Evolutionary conservation across 768 basidiomycete genomes (phyloP).

Genomic region (Panus rudis): DNA sequence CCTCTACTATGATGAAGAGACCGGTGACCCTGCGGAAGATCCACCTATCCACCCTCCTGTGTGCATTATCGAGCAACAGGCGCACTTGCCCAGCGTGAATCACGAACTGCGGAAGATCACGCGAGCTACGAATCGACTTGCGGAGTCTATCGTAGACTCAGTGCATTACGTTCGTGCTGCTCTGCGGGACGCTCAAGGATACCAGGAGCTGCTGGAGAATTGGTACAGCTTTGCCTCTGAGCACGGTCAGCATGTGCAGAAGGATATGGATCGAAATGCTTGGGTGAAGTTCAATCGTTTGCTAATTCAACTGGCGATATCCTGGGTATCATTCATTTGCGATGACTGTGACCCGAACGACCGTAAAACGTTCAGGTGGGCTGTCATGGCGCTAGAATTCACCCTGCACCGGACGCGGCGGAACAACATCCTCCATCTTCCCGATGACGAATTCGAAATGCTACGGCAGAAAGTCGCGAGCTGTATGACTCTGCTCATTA

Average conservation of each 20-base stretch:
- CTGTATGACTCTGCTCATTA: slow-evolving; percentile 95
- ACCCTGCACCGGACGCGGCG: slow-evolving; percentile 82
- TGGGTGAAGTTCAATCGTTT: slow-evolving; percentile 74
- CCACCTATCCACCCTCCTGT: slow-evolving; percentile 32
- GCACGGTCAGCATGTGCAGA: slow-evolving; percentile 85
- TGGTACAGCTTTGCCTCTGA: slow-evolving; percentile 98
- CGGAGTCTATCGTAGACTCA: slow-evolving; percentile 89
- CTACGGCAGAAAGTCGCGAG: slow-evolving; percentile 87
- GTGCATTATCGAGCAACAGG: slow-evolving; percentile 73
- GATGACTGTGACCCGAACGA: slow-evolving; percentile 97
- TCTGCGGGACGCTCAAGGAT: slow-evolving; percentile 49
- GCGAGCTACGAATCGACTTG: slow-evolving; percentile 83
- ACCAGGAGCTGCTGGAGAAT: slow-evolving; percentile 83
- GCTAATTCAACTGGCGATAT: slow-evolving; percentile 85
- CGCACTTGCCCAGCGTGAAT: slow-evolving; percentile 87
- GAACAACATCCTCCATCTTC: slow-evolving; percentile 83
- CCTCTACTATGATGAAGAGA: slow-evolving; percentile 47
- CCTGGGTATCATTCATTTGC: slow-evolving; percentile 98
- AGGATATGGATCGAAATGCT: slow-evolving; percentile 73
- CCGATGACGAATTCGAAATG: slow-evolving; percentile 83
- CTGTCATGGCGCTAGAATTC: slow-evolving; percentile 92
- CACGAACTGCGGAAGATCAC: slow-evolving; percentile 85
- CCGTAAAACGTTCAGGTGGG: slow-evolving; percentile 95
- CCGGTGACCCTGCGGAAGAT: slow-evolving; percentile 44
- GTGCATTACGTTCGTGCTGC: slow-evolving; percentile 78